Percentiles rank a stretch among this genome's conserved stretches.
Conservation (phyloP, 352 stramenopile genomes). For the Phytophthora hibernalis region DNA sequence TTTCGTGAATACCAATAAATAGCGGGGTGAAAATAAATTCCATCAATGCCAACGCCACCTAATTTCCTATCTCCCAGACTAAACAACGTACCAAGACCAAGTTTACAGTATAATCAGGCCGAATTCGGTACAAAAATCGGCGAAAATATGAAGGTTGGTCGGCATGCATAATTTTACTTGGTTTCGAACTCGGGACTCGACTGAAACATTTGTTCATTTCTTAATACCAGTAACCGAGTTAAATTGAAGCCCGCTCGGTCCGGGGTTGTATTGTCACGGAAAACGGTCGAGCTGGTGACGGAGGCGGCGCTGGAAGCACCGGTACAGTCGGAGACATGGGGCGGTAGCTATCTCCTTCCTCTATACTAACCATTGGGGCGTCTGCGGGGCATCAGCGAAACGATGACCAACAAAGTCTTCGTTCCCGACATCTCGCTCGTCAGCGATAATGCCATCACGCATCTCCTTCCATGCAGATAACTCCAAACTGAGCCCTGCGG, state of each 20-base stretch:
- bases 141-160: too few relatives aligned
- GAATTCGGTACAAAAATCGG: too few relatives aligned
- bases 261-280: background rate
- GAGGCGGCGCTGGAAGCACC: slow-evolving; percentile 25
- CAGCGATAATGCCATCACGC: slow-evolving; percentile 54
- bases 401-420: slow-evolving; percentile 27
- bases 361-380: slow-evolving; percentile 36
- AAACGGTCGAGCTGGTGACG: slow-evolving; percentile 14
- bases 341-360: slow-evolving; percentile 53
- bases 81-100: too few relatives aligned
- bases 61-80: too few relatives aligned
- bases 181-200: too few relatives aligned
- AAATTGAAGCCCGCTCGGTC: slow-evolving; percentile 2
- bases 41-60: too few relatives aligned
- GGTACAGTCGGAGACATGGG: slow-evolving; percentile 48
- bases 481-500: slow-evolving; percentile 45
- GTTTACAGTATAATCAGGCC: too few relatives aligned
- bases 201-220: background rate
- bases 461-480: slow-evolving; percentile 66
- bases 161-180: too few relatives aligned
- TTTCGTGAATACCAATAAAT: too few relatives aligned
- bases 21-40: too few relatives aligned
- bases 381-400: slow-evolving; percentile 22
- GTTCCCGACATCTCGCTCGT: slow-evolving; percentile 51
- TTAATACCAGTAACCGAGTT: background rate